These are phyloP conservation scores for Citrus maxima DNA, from an alignment of 345 rosid species.

Conservation along the genomic window DNA sequence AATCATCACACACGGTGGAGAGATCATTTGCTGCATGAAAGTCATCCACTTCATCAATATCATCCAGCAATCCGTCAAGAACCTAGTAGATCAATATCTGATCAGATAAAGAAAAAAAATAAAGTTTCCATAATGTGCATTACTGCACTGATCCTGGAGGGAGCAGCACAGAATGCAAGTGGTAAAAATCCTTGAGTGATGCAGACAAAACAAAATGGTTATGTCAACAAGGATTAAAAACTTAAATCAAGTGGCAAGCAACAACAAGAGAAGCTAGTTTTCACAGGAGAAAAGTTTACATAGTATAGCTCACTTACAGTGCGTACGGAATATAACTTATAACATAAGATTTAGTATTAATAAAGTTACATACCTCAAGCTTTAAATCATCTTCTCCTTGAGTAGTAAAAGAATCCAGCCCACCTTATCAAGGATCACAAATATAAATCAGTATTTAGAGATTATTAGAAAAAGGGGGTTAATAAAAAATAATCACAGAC, in stretches of 20 bases:
- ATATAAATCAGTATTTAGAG: conserved; percentile 15
- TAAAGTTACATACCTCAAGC: conserved; percentile 57
- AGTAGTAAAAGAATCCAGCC: conserved; percentile 36
- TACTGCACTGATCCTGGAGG: background rate
- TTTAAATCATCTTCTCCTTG: conserved; percentile 49
- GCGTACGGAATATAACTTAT: conserved; percentile 2
- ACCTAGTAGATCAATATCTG: conserved; percentile 41
- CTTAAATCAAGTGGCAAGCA: background rate
- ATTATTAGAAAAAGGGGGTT: background rate
- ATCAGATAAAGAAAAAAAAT: conserved; percentile 10
- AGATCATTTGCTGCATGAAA: conserved; percentile 52
- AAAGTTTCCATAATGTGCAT: background rate
- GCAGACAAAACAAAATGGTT: background rate
- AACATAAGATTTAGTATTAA: background rate
- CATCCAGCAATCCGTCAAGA: conserved; percentile 76
- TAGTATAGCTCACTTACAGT: background rate
- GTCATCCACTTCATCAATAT: conserved; percentile 65
- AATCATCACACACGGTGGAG: conserved; percentile 44
- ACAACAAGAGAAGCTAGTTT: background rate
- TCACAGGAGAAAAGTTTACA: background rate
- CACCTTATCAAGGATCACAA: conserved; percentile 42
- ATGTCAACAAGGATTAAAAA: background rate
- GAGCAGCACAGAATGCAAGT: background rate
- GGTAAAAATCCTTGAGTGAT: background rate
- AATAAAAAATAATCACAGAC: background rate